phyloP scores from a whole-genome alignment of 2,329 filamentous ascomycete genomes.

The Exophiala xenobiotica region DNA sequence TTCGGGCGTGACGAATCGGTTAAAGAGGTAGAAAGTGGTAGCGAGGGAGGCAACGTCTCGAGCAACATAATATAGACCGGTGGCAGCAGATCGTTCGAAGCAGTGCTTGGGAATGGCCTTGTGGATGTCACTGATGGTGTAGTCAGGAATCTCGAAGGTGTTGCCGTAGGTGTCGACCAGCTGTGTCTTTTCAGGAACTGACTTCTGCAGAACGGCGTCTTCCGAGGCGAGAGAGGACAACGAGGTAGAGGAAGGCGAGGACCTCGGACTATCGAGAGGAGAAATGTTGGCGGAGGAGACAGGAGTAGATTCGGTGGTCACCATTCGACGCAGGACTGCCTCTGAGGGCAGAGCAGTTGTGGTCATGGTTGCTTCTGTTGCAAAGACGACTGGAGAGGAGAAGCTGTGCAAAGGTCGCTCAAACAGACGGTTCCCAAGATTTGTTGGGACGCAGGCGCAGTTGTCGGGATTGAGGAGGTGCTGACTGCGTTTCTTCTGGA shows the following conservation, averaged over 20 bases:
- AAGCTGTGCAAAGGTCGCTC: not conserved
- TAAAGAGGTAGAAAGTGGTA: constrained; percentile 79
- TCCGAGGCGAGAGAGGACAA: constrained; percentile 83
- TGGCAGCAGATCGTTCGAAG: constrained; percentile 79
- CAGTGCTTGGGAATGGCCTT: constrained; percentile 98
- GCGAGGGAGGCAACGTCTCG: constrained; percentile 74
- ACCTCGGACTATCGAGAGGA: constrained; percentile 59
- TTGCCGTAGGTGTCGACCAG: constrained; percentile 93
- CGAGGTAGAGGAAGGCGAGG: constrained; percentile 79
- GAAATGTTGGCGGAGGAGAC: constrained; percentile 56
- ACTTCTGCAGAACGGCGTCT: constrained; percentile 48
- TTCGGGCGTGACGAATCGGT: constrained; percentile 87
- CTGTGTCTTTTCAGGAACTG: constrained; percentile 39
- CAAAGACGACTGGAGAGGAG: not conserved
- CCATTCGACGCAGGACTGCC: constrained; percentile 52
- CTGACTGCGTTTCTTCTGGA: not conserved
- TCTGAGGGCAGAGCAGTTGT: constrained; percentile 50
- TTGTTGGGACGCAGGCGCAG: constrained; percentile 2
- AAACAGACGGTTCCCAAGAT: not conserved
- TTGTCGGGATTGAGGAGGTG: not conserved
- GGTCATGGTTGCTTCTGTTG: constrained; percentile 41
- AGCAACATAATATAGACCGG: constrained; percentile 77
- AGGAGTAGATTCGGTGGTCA: constrained; percentile 56
- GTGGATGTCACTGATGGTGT: constrained; percentile 95
- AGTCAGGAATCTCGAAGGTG: constrained; percentile 88